Percentiles rank a stretch among this genome's conserved stretches.
phyloP scores from a whole-genome alignment of 371 early-diverging fungal genomes.

The Syncephalastrum racemosum region DNA sequence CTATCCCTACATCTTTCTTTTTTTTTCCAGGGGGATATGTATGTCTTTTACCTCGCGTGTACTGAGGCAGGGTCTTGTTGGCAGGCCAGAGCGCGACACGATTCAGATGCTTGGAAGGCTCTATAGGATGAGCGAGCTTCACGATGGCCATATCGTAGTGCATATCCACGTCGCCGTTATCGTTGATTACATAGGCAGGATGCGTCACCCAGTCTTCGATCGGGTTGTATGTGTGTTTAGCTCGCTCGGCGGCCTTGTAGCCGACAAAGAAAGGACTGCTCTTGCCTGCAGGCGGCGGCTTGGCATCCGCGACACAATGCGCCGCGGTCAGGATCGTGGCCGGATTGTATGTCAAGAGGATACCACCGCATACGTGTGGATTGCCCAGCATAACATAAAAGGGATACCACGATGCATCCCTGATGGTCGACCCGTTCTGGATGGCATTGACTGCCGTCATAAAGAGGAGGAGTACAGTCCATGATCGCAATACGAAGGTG shows the following conservation, averaged over 20 bases:
- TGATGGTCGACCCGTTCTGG: constrained; percentile 30
- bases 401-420: constrained; percentile 31
- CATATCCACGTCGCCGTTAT: constrained; percentile 21
- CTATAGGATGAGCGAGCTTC: constrained; percentile 24
- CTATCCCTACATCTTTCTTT: background rate
- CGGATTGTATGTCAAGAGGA: constrained; percentile 41
- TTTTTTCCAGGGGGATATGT: background rate
- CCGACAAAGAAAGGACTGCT: constrained; percentile 27
- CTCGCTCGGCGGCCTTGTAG: constrained; percentile 19
- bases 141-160: constrained; percentile 43
- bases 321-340: constrained; percentile 47
- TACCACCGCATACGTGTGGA: constrained; percentile 51
- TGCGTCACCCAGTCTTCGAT: constrained; percentile 39
- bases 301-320: constrained; percentile 42
- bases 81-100: constrained; percentile 38
- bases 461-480: constrained; percentile 1
- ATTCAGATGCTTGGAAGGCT: constrained; percentile 17
- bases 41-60: background rate
- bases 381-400: constrained; percentile 47
- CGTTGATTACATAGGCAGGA: constrained; percentile 25
- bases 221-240: constrained; percentile 21
- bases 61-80: background rate
- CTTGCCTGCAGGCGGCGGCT: constrained; percentile 11
- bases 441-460: constrained; percentile 14
- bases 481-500: no score